Evolutionary conservation across 2,329 filamentous ascomycete species (phyloP), one percentile per base, ranked within the genome.

Genomic region (Phyllosticta capitalensis): DNA sequence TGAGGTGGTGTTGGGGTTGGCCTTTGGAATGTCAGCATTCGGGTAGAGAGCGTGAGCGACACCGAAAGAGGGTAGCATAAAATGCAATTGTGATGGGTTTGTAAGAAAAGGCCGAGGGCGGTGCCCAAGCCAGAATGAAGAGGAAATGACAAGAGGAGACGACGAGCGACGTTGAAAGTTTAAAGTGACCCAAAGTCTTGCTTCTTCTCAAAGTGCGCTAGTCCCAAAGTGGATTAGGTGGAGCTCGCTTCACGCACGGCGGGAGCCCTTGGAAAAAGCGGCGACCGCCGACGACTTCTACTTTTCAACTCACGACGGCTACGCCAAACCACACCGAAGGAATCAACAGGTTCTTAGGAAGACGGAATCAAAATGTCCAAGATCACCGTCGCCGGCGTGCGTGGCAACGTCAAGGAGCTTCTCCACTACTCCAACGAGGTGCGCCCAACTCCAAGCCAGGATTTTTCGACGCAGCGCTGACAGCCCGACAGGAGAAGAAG

Each of bases 391-490:
- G 82, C 54, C 28, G 55, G 54, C 26, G 50, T 60, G 53, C 90
- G 92, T 84, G 83, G 85, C 78, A 92, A 97, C 83, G 90, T 97
- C 78, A 82, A 87, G 78, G 85, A 94, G 78, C 85, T 99, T 74
- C 88, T 99, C 73, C 87, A 95, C 75, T 97, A 97, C 88, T 95
- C 89, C 76, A 83, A 83, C 73, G 86, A 57, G 54, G 52, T 45
- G 38, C 38, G 26, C 12, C 21, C 12, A 20, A 38, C 12, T 28
- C 28, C 12, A 3, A 20, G 4, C 52, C 22, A 38, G 28, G n/a
- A 33, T n/a, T 28, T 17, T 54, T 12, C 28, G 7, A 12, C 22
- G 9, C 19, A 54, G 12, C 21, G 28, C 52, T 28, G 52, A 38
- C 21, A 20, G 22, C 22, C 9, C 21, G 26, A 12, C 24, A 95